Evolutionary conservation across 805 yeast genomes (phyloP), one percentile per base, ranked within the genome.

Genomic region (Blastobotrys robertii): DNA sequence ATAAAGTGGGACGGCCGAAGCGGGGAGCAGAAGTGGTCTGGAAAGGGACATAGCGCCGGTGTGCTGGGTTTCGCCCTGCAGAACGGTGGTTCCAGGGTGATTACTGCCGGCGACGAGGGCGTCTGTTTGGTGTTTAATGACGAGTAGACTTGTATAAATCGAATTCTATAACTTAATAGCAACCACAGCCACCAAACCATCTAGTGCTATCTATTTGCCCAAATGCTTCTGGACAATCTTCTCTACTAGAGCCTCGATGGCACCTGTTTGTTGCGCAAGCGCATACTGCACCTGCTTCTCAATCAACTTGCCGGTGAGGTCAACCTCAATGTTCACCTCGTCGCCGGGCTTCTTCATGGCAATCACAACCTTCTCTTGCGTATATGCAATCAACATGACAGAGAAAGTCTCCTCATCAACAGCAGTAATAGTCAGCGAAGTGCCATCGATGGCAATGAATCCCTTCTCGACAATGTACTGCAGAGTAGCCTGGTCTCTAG

Each of bases 61-160:
- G 79, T 92, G 13, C 71, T 92, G 50, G 97, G 86, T 55, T 90
- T 92, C 58, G 78, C 81, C 13, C 57, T 81, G 35, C 74, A 78
- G 44, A 78, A 76, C 34, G 65, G 74, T 37, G 90, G 86, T 22
- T 70, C 73, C 41, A 79, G 80, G 59, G 56, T 92, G 37, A 72
- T 87, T 31, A 85, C 97, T 14, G 98, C 96, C 10, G 97, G 97
- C 50, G 98, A 92, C 61, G 98, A 92, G 63, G 95, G 95, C 52
- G 96, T 92, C 29, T 77, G 94, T 9, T 68, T 90, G 50, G 75
- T 90, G 8, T 87, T 78, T 53, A 68, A 70, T 32, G 42, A 32
- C 12, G 43, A 43, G 28, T 28, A 44, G 39, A 22, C 32, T 4
- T 4, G 6, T 6, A 4, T 4, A 19, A 4, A 4, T 19, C 25